A percentile compares a stretch with the other conserved stretches of the same genome.
Evolutionary conservation across 306 rosid species (phyloP).

Genomic region (Vigna mungo): DNA sequence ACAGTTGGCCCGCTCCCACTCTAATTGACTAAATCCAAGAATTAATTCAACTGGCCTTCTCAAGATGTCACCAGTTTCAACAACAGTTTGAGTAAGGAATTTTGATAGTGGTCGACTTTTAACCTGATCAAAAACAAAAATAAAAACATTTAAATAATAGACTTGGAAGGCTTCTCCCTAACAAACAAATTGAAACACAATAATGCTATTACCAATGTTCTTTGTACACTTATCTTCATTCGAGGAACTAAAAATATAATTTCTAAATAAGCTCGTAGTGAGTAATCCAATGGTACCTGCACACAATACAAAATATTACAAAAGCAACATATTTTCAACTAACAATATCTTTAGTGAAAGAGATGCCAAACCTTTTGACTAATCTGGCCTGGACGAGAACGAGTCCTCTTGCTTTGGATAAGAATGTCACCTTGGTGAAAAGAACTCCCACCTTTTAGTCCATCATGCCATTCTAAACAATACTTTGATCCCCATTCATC

Average conservation of each 20-base stretch:
- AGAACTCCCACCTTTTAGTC: constrained; percentile 56
- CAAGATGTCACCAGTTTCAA: constrained; percentile 49
- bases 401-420: constrained; percentile 54
- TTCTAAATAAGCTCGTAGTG: constrained; percentile 64
- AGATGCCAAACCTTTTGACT: constrained; percentile 52
- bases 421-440: constrained; percentile 63
- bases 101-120: constrained; percentile 59
- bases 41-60: constrained; percentile 50
- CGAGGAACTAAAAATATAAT: constrained; percentile 66
- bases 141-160: constrained; percentile 29
- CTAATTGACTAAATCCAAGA: constrained; percentile 58
- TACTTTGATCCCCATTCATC: constrained; percentile 64
- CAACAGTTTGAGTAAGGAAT: constrained; percentile 55
- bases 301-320: constrained; percentile 31
- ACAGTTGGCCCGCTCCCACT: constrained; percentile 65
- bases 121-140: constrained; percentile 53
- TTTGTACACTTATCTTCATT: constrained; percentile 66
- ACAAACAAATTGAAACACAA: constrained; percentile 25
- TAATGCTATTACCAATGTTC: constrained; percentile 54
- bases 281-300: constrained; percentile 66
- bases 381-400: constrained; percentile 67
- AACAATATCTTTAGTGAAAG: constrained; percentile 21
- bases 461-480: constrained; percentile 60
- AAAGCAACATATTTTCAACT: constrained; percentile 5
- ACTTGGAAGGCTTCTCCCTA: neutral